These are phyloP conservation scores for Musa schizocarpa DNA, from an alignment of 176 grass and related monocot genomes.

Conservation along the genomic window DNA sequence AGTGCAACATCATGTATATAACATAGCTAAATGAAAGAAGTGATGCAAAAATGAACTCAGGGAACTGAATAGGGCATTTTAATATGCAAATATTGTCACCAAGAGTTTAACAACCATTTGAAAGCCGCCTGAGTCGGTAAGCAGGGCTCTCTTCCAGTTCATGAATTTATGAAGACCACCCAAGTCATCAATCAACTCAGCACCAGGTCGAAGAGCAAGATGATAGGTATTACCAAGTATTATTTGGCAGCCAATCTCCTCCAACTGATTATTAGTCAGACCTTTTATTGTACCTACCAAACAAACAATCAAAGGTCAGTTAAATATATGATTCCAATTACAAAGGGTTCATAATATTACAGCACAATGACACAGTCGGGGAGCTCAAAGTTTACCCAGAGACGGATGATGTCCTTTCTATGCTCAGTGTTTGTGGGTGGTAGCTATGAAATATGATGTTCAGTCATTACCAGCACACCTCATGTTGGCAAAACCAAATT, in stretches of 20 bases:
- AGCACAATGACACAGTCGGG: not conserved
- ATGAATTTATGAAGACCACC: constrained; percentile 97
- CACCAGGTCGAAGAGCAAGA: constrained; percentile 83
- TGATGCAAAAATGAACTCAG: not conserved
- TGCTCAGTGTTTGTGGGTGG: not conserved
- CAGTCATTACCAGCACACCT: not conserved
- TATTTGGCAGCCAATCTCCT: constrained; percentile 90
- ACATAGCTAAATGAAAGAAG: not conserved
- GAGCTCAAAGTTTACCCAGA: not conserved
- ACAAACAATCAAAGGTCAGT: constrained; percentile 1
- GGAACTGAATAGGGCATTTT: constrained; percentile 4
- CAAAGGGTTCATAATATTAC: not conserved
- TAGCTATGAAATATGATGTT: not conserved
- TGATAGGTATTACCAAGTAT: constrained; percentile 99
- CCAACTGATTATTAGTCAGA: constrained; percentile 77
- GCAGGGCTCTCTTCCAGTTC: constrained; percentile 95
- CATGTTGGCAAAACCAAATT: not conserved
- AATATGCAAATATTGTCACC: constrained; percentile 21
- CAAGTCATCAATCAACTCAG: constrained; percentile 79
- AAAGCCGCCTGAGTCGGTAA: constrained; percentile 97
- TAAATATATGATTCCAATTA: not conserved
- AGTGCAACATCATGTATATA: not conserved
- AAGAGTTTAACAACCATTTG: constrained; percentile 67
- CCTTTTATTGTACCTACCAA: constrained; percentile 91
- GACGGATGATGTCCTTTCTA: not conserved